Evolutionary conservation across 2,329 filamentous ascomycete species (phyloP), one percentile per base, ranked within the genome.

Genomic region (Hypoxylon sp.): DNA sequence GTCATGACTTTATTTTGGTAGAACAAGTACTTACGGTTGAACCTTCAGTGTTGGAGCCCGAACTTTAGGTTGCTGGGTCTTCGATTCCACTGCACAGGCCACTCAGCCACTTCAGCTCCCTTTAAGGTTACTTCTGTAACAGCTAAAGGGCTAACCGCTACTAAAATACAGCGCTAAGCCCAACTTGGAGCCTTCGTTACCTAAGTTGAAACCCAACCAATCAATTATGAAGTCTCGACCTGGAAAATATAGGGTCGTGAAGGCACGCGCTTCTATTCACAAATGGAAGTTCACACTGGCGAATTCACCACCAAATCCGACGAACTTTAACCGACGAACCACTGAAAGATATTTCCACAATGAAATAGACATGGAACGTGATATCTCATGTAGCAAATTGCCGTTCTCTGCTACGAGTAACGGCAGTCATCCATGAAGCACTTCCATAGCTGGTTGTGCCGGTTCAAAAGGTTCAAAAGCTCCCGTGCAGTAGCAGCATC

Each of bases 1-100:
- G 67, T 69, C 67, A 69, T 65, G 61, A 65, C 57, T 64, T 62
- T 63, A 26, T n/a, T 61, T 26, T 49, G 20, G 46, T 28, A 11
- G 4, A 46, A 38, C 16, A 50, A 38, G 30, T 40, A n/a, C n/a
- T 32, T 14, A 42, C 2, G 26, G 28, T 11, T 30, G 8, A 20
- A 12, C 24, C n/a, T 53, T 42, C n/a, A 45, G 26, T 18, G 40
- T 32, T 52, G 20, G 56, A 42, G 51, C 38, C 18, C 16, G 9
- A 26, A 18, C 18, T 16, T 22, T 51, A 26, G 14, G 18, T 16
- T 14, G 8, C 26, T 28, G 18, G 33, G 24, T 24, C 3, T 7
- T 24, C 8, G 14, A 30, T 24, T 38, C 38, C 32, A 32, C 9
- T 20, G 63, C 63, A 66, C 63, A 54, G 54, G 38, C 64, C 64